Base-by-base conservation (phyloP, 306 rosid species). In the Trichosanthes cucumerina region DNA sequence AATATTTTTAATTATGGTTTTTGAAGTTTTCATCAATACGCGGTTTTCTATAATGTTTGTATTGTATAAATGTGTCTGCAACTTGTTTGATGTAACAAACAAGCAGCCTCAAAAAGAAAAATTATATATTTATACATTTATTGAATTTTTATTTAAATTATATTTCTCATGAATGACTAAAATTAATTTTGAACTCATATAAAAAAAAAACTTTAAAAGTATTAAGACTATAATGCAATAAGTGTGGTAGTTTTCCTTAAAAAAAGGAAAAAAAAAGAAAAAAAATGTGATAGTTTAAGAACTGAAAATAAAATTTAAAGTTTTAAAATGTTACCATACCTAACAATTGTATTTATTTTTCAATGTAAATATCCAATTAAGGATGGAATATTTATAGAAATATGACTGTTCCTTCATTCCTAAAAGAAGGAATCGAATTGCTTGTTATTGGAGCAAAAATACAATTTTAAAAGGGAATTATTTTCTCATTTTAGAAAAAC, bases 11-110 rank as follows among this genome's bases (percentile, higher is more conserved):
- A 70, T 70, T 70, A 70, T 70, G 21, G 57, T 43, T 70, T 69
- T 69, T 39, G 74, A 38, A 66, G 28, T 38, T 69, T 41, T 69
- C 18, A 69, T 39, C 21, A 69, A 43, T 69, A 69, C 75, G 54
- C 75, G 54, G 54, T 70, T 70, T 70, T 14, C 28, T 49, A 70
- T 70, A 70, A 70, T 70, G 38, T 43, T 24, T 21, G 52, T 12
- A 44, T 65, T 70, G 14, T 44, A 23, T 70, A 11, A 44, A 70
- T 70, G 56, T 70, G 76, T 70, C 76, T 70, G 21, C 76, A 23
- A 1, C 54, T 23, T 70, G 54, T 70, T 44, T 70, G 33, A 70
- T 21, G 76, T 70, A 44, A 23, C 18, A 5, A 70, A 70, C 56
- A 70, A 70, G 76, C 76, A 68, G 53, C 33, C 52, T 16, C 46